phyloP scores from a whole-genome alignment of 1,139 yeast species.

The Candida pseudoviswanathii region DNA sequence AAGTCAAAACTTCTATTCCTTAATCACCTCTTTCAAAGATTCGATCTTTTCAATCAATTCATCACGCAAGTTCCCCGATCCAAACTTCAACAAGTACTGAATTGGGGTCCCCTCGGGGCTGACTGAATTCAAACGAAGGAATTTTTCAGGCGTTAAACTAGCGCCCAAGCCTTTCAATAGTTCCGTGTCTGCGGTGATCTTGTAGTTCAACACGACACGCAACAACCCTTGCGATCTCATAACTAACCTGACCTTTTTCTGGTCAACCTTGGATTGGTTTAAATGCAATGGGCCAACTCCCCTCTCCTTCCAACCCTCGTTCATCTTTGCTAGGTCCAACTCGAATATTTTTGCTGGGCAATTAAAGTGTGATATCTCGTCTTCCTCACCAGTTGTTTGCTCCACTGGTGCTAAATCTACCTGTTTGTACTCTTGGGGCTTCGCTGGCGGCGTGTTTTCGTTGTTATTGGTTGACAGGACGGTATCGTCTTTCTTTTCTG shows the following conservation, averaged over 20 bases:
- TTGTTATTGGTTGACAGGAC: constrained; percentile 16
- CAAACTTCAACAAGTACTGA: constrained; percentile 80
- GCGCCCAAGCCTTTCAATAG: constrained; percentile 82
- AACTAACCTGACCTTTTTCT: constrained; percentile 55
- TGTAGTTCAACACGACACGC: constrained; percentile 78
- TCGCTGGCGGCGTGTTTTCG: constrained; percentile 18
- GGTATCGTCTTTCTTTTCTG: constrained; percentile 12
- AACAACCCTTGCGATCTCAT: constrained; percentile 92
- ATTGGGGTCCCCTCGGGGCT: constrained; percentile 62
- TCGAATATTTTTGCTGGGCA: constrained; percentile 82
- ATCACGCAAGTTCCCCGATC: constrained; percentile 61
- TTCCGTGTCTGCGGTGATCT: constrained; percentile 58
- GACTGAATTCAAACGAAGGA: constrained; percentile 62
- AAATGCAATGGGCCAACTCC: constrained; percentile 88
- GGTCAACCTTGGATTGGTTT: constrained; percentile 51
- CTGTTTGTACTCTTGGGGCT: constrained; percentile 46
- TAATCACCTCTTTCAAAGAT: constrained; percentile 28
- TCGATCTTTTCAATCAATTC: constrained; percentile 57
- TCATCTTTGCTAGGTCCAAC: constrained; percentile 61
- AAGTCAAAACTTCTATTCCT: not conserved
- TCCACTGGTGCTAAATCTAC: constrained; percentile 56
- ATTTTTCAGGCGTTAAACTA: constrained; percentile 77
- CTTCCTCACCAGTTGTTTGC: constrained; percentile 85
- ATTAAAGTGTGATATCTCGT: constrained; percentile 68
- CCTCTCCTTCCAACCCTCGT: constrained; percentile 92